phyloP scores from a whole-genome alignment of 1,139 yeast species.

The Yamadazyma diddensiae region DNA sequence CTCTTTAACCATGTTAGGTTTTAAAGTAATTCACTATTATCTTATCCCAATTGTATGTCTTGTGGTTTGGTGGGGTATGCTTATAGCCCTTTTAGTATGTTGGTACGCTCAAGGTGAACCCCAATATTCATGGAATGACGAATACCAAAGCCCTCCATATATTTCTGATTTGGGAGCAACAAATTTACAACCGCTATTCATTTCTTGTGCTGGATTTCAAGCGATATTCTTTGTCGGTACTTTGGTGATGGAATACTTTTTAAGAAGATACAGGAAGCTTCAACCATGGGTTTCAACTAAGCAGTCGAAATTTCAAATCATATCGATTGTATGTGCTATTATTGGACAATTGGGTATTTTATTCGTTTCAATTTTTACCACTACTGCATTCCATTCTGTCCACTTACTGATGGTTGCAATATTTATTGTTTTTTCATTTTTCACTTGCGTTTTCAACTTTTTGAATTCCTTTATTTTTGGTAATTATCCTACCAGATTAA shows the following conservation, averaged over 20 bases:
- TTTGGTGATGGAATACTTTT: slow-evolving; percentile 52
- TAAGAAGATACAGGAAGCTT: slow-evolving; percentile 52
- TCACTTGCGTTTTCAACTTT: slow-evolving; percentile 61
- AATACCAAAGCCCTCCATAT: slow-evolving; percentile 56
- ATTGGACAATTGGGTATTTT: slow-evolving; percentile 78
- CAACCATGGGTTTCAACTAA: slow-evolving; percentile 50
- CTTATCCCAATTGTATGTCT: slow-evolving; percentile 29
- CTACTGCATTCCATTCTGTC: slow-evolving; percentile 53
- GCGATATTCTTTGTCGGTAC: slow-evolving; percentile 76
- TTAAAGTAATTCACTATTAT: slow-evolving; percentile 34
- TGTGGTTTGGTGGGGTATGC: slow-evolving; percentile 42
- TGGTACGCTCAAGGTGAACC: slow-evolving; percentile 85
- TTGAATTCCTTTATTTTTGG: slow-evolving; percentile 64
- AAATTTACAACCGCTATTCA: slow-evolving; percentile 76
- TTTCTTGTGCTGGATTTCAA: slow-evolving; percentile 75
- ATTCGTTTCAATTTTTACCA: slow-evolving; percentile 72
- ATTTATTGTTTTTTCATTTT: slow-evolving; percentile 68
- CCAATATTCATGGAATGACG: slow-evolving; percentile 54
- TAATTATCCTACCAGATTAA: slow-evolving; percentile 40
- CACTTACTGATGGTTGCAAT: slow-evolving; percentile 72
- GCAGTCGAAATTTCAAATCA: slow-evolving; percentile 49
- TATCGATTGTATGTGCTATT: slow-evolving; percentile 50
- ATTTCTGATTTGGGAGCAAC: slow-evolving; percentile 88
- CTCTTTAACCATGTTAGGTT: slow-evolving; percentile 15
- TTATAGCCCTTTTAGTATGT: slow-evolving; percentile 34